Evolutionary conservation across 768 basidiomycete species (phyloP).

Genomic region (Ramaria rubella): DNA sequence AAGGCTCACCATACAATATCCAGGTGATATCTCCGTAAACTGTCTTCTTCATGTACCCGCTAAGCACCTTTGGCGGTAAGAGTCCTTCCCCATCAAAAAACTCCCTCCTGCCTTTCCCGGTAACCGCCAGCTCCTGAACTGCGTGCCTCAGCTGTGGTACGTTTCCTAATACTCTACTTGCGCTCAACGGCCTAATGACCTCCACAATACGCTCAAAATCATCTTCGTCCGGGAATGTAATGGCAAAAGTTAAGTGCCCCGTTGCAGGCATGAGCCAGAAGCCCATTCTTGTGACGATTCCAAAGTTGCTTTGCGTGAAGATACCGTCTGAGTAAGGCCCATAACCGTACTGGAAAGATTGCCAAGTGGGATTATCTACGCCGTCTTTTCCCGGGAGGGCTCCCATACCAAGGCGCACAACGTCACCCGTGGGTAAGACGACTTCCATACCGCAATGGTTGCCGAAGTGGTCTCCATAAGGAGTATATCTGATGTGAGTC

Average conservation of each 20-base stretch:
- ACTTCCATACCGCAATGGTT: constrained; percentile 6
- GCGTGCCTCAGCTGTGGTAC: constrained; percentile 2
- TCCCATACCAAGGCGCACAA: constrained; percentile 2
- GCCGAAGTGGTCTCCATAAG: constrained; percentile 3
- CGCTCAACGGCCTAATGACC: not conserved
- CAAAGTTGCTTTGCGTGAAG: constrained; percentile 4
- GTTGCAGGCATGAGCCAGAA: constrained; percentile 6
- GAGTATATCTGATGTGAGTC: not conserved
- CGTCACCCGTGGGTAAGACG: not conserved
- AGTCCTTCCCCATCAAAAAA: not conserved
- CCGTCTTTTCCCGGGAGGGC: not conserved
- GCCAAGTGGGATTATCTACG: not conserved
- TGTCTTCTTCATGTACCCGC: not conserved
- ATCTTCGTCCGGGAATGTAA: not conserved
- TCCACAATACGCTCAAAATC: constrained; percentile 2
- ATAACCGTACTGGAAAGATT: constrained; percentile 5
- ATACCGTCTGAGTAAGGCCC: constrained; percentile 4
- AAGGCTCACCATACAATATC: not conserved
- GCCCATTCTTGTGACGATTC: constrained; percentile 4
- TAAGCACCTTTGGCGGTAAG: not conserved
- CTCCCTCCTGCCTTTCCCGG: not conserved
- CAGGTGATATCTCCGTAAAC: constrained; percentile 1
- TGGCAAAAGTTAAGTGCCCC: constrained; percentile 1
- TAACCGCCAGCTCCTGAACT: not conserved
- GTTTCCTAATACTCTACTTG: not conserved